These are phyloP conservation scores for Tolypocladium endophyticum DNA, from an alignment of 2,329 filamentous ascomycete species.

Conservation along the genomic window DNA sequence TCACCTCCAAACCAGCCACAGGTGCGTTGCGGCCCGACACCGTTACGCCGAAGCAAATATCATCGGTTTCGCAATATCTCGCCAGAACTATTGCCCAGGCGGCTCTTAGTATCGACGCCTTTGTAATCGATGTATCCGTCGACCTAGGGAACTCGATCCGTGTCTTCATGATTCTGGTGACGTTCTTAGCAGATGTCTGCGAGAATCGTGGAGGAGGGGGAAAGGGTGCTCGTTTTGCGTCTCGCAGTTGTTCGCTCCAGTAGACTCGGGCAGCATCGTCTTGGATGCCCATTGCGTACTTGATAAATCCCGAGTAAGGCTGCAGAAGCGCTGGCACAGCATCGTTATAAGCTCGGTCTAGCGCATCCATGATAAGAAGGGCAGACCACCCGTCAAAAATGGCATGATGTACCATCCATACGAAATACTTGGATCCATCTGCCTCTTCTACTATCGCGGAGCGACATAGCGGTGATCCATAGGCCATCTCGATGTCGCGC, in stretches of 20 bases:
- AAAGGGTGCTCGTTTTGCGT: not conserved
- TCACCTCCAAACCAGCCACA: conserved; percentile 13
- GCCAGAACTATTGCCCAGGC: conserved; percentile 15
- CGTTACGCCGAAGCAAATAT: conserved; percentile 15
- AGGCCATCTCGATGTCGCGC: not conserved
- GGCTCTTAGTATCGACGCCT: conserved; percentile 11
- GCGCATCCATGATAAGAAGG: not conserved
- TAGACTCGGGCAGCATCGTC: not conserved
- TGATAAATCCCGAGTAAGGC: conserved; percentile 6
- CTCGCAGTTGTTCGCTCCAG: conserved; percentile 2
- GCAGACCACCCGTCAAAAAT: conserved; percentile 13
- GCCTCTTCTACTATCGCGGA: too few species aligned
- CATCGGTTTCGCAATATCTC: conserved; percentile 7
- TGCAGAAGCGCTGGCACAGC: not conserved
- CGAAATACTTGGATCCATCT: conserved; percentile 3
- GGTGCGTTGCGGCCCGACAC: conserved; percentile 17
- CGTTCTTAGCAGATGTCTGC: not conserved
- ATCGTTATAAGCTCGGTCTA: not conserved
- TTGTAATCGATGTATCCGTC: conserved; percentile 3
- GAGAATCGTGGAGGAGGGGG: not conserved
- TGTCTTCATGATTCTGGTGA: not conserved
- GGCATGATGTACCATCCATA: conserved; percentile 12
- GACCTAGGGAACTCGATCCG: not conserved
- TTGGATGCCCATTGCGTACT: not conserved
- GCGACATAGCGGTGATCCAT: conserved; percentile 1